A percentile compares a stretch with the other conserved stretches of the same genome.
phyloP scores from a whole-genome alignment of 345 rosid species.

The Triadica sebifera region DNA sequence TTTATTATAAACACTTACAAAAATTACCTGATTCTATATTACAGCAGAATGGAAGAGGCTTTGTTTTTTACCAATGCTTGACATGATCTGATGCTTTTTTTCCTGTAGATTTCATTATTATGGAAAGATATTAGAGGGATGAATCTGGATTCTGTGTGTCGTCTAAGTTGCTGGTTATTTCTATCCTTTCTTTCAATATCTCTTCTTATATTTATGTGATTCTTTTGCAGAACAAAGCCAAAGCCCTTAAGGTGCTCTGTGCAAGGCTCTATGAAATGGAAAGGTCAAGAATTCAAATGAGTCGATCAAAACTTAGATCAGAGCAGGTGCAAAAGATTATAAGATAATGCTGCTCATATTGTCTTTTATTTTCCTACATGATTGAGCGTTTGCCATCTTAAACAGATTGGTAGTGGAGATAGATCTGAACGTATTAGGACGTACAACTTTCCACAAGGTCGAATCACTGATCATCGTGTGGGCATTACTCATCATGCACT shows the following conservation, averaged over 20 bases:
- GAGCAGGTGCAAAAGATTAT: slow-evolving; percentile 60
- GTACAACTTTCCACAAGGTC: slow-evolving; percentile 93
- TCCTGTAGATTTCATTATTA: too few relatives aligned
- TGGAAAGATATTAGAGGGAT: too few relatives aligned
- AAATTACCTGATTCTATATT: too few relatives aligned
- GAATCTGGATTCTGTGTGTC: background rate
- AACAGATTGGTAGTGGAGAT: slow-evolving; percentile 92
- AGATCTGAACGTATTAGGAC: slow-evolving; percentile 90
- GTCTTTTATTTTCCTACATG: slow-evolving; percentile 16
- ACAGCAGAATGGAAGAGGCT: background rate
- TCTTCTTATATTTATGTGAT: background rate
- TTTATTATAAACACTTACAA: too few relatives aligned
- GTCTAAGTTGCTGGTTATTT: background rate
- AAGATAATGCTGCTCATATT: background rate
- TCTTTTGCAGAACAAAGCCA: slow-evolving; percentile 71
- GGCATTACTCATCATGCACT: slow-evolving; percentile 81
- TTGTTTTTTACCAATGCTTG: background rate
- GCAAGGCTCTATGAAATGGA: slow-evolving; percentile 93
- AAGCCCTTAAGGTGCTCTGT: slow-evolving; percentile 85
- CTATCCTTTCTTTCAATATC: background rate
- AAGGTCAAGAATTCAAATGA: slow-evolving; percentile 66
- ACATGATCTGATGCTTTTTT: background rate
- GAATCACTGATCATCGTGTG: slow-evolving; percentile 86
- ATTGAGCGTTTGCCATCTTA: slow-evolving; percentile 14
- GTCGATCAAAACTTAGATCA: slow-evolving; percentile 73